Percentiles rank a stretch among this genome's conserved stretches.
Conservation (phyloP, 1,284 basidiomycete species). For the Trichosporon coremiiforme region DNA sequence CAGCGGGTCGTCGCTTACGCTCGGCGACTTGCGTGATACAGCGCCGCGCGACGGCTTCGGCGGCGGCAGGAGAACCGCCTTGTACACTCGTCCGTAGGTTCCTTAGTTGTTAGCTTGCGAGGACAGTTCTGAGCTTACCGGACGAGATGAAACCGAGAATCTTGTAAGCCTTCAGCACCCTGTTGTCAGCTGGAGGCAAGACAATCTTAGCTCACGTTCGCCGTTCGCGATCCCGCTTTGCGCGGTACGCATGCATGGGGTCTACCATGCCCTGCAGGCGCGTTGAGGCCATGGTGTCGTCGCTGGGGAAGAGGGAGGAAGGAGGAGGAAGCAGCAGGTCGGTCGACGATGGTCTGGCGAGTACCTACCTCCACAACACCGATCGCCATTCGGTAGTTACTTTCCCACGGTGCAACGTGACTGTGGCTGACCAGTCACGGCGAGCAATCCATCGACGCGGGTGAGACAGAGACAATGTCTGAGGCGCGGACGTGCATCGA, state of each 20-base stretch:
- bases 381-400: neutral
- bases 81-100: conserved; percentile 98
- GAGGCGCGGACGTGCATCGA: neutral
- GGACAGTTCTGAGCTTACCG: conserved; percentile 33
- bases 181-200: conserved; percentile 30
- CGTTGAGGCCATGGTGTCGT: conserved; percentile 28
- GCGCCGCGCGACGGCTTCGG: conserved; percentile 37
- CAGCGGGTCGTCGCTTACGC: conserved; percentile 35
- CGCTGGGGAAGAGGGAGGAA: conserved; percentile 2
- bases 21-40: conserved; percentile 35
- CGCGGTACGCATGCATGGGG: conserved; percentile 78
- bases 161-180: conserved; percentile 77
- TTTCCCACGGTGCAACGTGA: conserved; percentile 27
- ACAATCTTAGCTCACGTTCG: conserved; percentile 47
- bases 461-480: neutral
- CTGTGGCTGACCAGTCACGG: neutral
- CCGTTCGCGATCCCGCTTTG: conserved; percentile 70
- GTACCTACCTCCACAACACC: neutral
- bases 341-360: neutral
- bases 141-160: conserved; percentile 98
- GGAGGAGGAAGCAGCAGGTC: neutral
- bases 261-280: conserved; percentile 38
- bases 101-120: conserved; percentile 59
- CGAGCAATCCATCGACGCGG: neutral
- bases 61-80: conserved; percentile 66